phyloP scores from a whole-genome alignment of 257 asterid genomes.

The Fraxinus quadrangulata region DNA sequence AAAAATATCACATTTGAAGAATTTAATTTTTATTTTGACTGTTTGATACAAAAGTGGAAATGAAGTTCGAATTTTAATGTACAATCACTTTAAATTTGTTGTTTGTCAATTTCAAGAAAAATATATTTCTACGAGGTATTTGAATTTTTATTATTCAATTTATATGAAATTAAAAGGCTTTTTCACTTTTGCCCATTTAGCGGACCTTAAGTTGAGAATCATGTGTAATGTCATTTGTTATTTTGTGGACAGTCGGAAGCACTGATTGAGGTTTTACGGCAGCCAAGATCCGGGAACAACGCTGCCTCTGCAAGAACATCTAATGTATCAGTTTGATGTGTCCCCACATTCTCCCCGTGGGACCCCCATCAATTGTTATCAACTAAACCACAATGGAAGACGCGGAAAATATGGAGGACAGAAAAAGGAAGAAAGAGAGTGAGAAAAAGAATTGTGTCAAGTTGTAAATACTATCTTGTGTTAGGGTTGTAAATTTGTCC shows the following conservation, averaged over 20 bases:
- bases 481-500: conserved; percentile 34
- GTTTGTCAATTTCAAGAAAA: no score
- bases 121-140: no score
- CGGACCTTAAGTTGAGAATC: no score
- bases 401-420: neutral
- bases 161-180: no score
- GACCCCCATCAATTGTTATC: conserved; percentile 2
- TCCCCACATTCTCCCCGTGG: conserved; percentile 32
- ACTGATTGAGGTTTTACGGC: conserved; percentile 81
- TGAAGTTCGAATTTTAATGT: no score
- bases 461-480: conserved; percentile 32
- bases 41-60: no score
- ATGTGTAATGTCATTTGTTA: conserved; percentile 22
- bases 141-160: no score
- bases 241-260: conserved; percentile 73
- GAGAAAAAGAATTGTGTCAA: conserved; percentile 10
- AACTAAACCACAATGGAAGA: neutral
- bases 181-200: no score
- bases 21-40: no score
- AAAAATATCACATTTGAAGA: no score
- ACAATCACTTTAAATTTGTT: no score
- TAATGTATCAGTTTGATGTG: conserved; percentile 45
- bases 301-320: conserved; percentile 48
- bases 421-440: neutral
- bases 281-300: conserved; percentile 74